Base-by-base conservation (phyloP, 1,139 yeast genomes). In the Zygoascus sp. region DNA sequence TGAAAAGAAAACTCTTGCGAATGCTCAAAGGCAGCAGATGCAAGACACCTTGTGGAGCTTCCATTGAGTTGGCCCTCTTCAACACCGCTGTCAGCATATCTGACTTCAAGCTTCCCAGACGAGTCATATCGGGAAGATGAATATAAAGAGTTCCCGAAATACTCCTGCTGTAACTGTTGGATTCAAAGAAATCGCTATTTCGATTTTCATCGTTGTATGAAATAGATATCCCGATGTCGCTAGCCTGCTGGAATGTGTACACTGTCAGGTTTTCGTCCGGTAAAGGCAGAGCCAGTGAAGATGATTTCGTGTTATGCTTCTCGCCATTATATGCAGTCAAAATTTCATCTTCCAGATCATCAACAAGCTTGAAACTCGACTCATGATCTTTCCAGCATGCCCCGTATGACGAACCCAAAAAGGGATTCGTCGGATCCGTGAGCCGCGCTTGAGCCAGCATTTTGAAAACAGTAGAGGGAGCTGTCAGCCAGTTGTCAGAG, bases 161-260 rank as follows among this genome's bases (percentile, higher is more conserved):
- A 27, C 16, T 13, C 13, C 16, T 13, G 11, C 11, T 19, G 13
- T 9, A 22, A 5, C 32, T 23, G 32, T 39, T 30, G 13, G 22
- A 19, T 20, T 40, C 10, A 32, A 23, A 39, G 15, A 38, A 35
- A 2, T 13, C 21, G n/a, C 17, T 28, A 21, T 16, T 20, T 10
- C 44, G 38, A n/a, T 19, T 13, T 7, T 32, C 19, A n/a, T 17
- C 32, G 5, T 44, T n/a, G 17, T 25, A 16, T 32, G 32, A 46
- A 11, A 55, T 15, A 1, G 58, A 53, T 16, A 56, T 40, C 21
- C 53, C 59, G 17, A 56, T 32, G 32, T 56, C 57, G 2, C 32
- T 28, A 17, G 45, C 39, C 15, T 42, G 42, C 5, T 21, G 15
- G 16, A 40, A 40, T 6, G 46, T 15, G 32, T 37, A 37, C 9